These are phyloP conservation scores for Vigna unguiculata DNA, from an alignment of 306 rosid genomes.

Conservation along the genomic window DNA sequence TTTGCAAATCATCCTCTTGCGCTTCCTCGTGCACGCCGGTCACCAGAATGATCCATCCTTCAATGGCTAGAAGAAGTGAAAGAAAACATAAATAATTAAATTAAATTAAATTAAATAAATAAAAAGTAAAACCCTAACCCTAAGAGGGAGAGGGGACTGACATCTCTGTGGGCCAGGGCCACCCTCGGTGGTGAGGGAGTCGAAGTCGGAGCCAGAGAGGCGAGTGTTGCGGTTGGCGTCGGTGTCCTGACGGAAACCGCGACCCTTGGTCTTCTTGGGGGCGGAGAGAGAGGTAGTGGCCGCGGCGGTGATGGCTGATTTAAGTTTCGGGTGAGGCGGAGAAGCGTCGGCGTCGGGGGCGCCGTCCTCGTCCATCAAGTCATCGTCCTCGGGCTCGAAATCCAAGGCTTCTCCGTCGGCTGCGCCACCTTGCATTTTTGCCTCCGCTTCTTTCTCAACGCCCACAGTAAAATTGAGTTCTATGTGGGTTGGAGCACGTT, in stretches of 20 bases:
- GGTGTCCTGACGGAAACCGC: slow-evolving; percentile 89
- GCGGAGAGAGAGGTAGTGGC: slow-evolving; percentile 59
- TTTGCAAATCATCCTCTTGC: slow-evolving; percentile 91
- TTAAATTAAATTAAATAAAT: not conserved
- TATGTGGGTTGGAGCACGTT: not conserved
- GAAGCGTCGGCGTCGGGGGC: slow-evolving; percentile 80
- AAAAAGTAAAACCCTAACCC: slow-evolving; percentile 44
- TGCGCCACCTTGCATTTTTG: slow-evolving; percentile 65
- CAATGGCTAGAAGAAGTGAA: slow-evolving; percentile 65
- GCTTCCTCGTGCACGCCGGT: slow-evolving; percentile 99
- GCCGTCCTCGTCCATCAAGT: slow-evolving; percentile 98
- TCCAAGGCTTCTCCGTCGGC: slow-evolving; percentile 97
- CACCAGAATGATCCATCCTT: slow-evolving; percentile 98
- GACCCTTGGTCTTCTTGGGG: slow-evolving; percentile 89
- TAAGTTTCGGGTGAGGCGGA: slow-evolving; percentile 90
- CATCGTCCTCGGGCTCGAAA: slow-evolving; percentile 98
- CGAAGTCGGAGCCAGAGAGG: slow-evolving; percentile 80
- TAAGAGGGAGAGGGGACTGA: slow-evolving; percentile 34
- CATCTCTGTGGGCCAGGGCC: slow-evolving; percentile 97
- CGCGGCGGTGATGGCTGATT: slow-evolving; percentile 89
- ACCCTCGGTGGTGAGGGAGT: slow-evolving; percentile 74
- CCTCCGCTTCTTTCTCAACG: not conserved
- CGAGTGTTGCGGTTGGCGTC: slow-evolving; percentile 75
- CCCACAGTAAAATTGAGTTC: not conserved
- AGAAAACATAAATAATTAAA: not conserved